Conservation (phyloP, 108 stramenopile species). For the Tribonema minus region DNA sequence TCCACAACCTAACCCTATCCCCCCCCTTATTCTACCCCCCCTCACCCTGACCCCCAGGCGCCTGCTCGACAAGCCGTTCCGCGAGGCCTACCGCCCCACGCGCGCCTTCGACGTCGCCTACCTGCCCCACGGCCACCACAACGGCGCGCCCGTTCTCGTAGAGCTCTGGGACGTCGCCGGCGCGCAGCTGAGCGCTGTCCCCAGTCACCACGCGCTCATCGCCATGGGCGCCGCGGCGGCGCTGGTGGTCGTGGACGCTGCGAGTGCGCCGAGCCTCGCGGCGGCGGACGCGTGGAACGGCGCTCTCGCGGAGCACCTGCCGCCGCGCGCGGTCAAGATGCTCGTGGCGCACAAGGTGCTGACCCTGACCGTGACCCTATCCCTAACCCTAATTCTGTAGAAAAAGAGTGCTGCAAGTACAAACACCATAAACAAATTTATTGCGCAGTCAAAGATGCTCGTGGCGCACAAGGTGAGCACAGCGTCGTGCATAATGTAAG, state of each 20-base stretch:
- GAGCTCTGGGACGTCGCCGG: constrained; percentile 41
- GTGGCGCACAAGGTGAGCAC: too few relatives aligned
- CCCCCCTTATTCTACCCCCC: too few relatives aligned
- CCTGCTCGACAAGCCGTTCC: constrained; percentile 6
- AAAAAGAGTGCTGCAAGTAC: too few relatives aligned
- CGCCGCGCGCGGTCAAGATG: constrained; percentile 15
- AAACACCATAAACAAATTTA: too few relatives aligned
- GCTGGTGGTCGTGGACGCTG: constrained; percentile 32
- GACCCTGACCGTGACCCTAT: too few relatives aligned
- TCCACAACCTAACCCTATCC: too few relatives aligned
- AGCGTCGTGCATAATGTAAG: too few relatives aligned
- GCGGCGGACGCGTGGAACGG: constrained; percentile 40
- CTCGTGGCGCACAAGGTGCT: constrained; percentile 44
- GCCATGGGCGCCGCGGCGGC: constrained; percentile 11
- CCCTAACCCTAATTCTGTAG: too few relatives aligned
- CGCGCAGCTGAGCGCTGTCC: constrained; percentile 12
- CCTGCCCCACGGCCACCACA: constrained; percentile 18
- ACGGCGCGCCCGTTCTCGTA: constrained; percentile 8
- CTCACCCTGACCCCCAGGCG: too few relatives aligned
- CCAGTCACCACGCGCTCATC: constrained; percentile 41
- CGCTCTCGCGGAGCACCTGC: constrained; percentile 12
- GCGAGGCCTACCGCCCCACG: constrained; percentile 25
- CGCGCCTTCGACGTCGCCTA: constrained; percentile 31
- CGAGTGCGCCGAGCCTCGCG: constrained; percentile 20
- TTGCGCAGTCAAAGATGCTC: too few relatives aligned